Evolutionary conservation across 495 filamentous ascomycete species (phyloP).

Genomic region (Penicillium silybi): DNA sequence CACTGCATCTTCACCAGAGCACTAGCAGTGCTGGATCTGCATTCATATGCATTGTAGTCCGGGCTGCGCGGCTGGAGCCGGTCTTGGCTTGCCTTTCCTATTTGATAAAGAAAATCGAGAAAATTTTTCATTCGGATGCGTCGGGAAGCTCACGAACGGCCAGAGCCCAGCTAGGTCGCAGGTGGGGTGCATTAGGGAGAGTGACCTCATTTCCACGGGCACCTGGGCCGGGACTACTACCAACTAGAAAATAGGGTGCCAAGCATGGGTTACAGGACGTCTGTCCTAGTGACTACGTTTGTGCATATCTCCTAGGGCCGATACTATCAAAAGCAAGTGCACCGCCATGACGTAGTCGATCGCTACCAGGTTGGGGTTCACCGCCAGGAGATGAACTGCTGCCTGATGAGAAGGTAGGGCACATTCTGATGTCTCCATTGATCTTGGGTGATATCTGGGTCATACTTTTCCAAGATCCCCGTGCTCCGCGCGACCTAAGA

Average conservation of each 20-base stretch:
- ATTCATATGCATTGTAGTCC: slow-evolving; percentile 6
- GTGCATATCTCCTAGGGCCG: background rate
- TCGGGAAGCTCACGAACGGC: slow-evolving; percentile 11
- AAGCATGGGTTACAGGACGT: no score
- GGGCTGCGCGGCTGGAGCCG: background rate
- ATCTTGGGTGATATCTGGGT: background rate
- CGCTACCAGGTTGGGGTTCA: slow-evolving; percentile 17
- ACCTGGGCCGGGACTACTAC: background rate
- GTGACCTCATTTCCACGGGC: slow-evolving; percentile 15
- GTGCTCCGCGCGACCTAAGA: background rate
- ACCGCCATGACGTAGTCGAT: slow-evolving; percentile 25
- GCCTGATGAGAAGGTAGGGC: background rate
- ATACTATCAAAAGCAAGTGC: no score
- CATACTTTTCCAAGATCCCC: background rate
- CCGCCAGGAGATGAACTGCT: slow-evolving; percentile 2
- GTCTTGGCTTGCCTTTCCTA: slow-evolving; percentile 4
- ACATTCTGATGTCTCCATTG: background rate
- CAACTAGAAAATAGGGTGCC: background rate
- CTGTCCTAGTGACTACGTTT: background rate
- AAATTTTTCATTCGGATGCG: slow-evolving; percentile 12
- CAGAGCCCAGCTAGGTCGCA: background rate
- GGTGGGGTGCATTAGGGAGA: background rate
- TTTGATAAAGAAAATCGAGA: background rate
- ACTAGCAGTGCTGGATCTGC: slow-evolving; percentile 9
- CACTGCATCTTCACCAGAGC: background rate